Base-by-base conservation (phyloP, 2,329 filamentous ascomycete genomes). In the Colletotrichum sp. region DNA sequence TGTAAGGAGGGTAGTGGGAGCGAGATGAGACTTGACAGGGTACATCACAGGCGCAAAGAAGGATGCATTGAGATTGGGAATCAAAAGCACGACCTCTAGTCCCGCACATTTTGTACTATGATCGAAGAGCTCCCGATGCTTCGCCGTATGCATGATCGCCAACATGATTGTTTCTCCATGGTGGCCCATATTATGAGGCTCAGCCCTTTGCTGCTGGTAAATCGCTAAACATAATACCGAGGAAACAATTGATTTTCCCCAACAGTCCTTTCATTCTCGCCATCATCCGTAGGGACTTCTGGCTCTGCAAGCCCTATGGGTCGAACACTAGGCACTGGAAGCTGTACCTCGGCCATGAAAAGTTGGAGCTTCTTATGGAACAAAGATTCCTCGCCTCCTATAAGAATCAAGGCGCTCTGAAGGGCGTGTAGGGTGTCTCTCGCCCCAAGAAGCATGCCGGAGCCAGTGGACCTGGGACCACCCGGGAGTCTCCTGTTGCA, bases 141-240 rank as follows among this genome's bases (percentile, higher is more conserved):
- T 52, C 43, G 43, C n/a, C 3, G 43, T 13, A 52, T 12, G 10
- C 4, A 52, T 21, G 3, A 52, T 52, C n/a, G n/a, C n/a, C 21
- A 12, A 48, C 3, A 13, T 52, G 10, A 13, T 13, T 21, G n/a
- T 13, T 52, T 5, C 43, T 52, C n/a, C n/a, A 13, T 21, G 43
- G 43, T 52, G 10, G n/a, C 2, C 2, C 10, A 0, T 10, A 24
- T 21, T 12, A 1, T 1, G 1, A 12, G n/a, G 0, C 43, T 21
- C 9, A 48, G 10, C 10, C 10, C 12, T 2, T 52, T 24, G 10
- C 12, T 13, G n/a, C n/a, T 13, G 6, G n/a, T 52, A 0, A 8
- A 8, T 13, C n/a, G n/a, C 43, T 52, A 52, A 52, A 52, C 2
- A 13, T 52, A 24, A 52, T 21, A 21, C 6, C 8, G 9, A 12